Percentiles rank a stretch among this genome's conserved stretches.
phyloP scores from a whole-genome alignment of 768 basidiomycete species.

The Leccinum variicolor region DNA sequence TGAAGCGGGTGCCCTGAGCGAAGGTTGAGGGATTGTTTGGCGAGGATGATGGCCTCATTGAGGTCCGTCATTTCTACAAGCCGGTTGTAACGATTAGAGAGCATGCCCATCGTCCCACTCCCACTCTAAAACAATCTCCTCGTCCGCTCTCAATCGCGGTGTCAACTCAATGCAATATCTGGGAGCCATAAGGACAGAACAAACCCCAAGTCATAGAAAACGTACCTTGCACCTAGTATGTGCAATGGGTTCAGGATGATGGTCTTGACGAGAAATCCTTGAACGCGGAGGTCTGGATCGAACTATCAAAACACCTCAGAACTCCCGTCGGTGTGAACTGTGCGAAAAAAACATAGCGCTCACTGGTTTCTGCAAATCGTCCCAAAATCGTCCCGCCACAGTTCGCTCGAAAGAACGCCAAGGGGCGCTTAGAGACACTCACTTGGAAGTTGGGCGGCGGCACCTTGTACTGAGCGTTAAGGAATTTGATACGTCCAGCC shows the following conservation, averaged over 20 bases:
- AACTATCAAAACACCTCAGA: conserved; percentile 14
- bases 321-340: not conserved
- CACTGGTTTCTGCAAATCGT: conserved; percentile 24
- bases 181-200: not conserved
- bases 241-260: conserved; percentile 31
- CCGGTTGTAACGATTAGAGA: too few relatives aligned
- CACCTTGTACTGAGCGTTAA: too few relatives aligned
- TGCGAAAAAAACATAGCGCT: conserved; percentile 1
- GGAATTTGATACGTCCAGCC: too few relatives aligned
- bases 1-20: too few relatives aligned
- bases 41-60: too few relatives aligned
- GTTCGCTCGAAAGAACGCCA: not conserved
- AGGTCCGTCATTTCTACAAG: too few relatives aligned
- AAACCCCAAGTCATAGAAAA: not conserved
- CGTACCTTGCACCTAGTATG: conserved; percentile 38
- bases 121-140: conserved; percentile 92
- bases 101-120: conserved; percentile 92
- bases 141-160: conserved; percentile 54
- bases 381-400: conserved; percentile 23
- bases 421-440: too few relatives aligned
- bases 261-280: conserved; percentile 38
- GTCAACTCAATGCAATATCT: conserved; percentile 37
- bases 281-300: conserved; percentile 24
- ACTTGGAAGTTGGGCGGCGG: too few relatives aligned
- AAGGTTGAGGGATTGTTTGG: too few relatives aligned